Base-by-base conservation (phyloP, 1,139 yeast genomes). In the Saccharomyces hybrid region DNA sequence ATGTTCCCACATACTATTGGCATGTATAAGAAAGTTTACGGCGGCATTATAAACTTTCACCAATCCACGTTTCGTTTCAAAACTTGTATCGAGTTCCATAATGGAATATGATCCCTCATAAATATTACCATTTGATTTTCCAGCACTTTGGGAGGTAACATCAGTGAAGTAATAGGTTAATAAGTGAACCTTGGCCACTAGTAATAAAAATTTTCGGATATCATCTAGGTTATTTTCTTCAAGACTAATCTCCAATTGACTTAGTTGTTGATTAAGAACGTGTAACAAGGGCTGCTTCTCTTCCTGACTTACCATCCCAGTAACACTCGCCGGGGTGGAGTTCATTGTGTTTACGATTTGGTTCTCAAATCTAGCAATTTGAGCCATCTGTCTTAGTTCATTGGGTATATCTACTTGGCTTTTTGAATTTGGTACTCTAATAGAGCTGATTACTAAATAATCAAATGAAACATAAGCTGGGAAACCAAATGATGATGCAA, bases 381-480 rank as follows among this genome's bases (percentile, higher is more conserved):
- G 88, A 70, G 87, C 80, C 87, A 89, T 85, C 61, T 83, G 88
- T 54, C 80, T 77, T 49, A 91, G 76, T 7, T 83, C 74, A 34
- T 73, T 70, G 0, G 96, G 90, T 20, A 89, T 73, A n/a, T 73
- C 74, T 14, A 20, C 31, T 5, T 34, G 47, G 34, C 73, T 66
- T 9, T 68, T 69, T 2, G 69, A 70, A 51, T 61, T 74, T 58
- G 50, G 49, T 3, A 51, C 32, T 42, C 59, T 55, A 7, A 58
- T 48, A 1, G 66, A 60, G 32, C 79, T 77, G 68, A 86, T 75
- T 3, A 86, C 80, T 0, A 91, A 80, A 16, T 88, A 79, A 67
- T 88, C 96, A 67, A 90, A 88, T 57, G 84, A 88, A 1, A 88
- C 90, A 70, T 90, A 89, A 0, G 96, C 89, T 0, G 98, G 98